phyloP scores from a whole-genome alignment of 169 alveolate species.

The Plasmodium falciparum region DNA sequence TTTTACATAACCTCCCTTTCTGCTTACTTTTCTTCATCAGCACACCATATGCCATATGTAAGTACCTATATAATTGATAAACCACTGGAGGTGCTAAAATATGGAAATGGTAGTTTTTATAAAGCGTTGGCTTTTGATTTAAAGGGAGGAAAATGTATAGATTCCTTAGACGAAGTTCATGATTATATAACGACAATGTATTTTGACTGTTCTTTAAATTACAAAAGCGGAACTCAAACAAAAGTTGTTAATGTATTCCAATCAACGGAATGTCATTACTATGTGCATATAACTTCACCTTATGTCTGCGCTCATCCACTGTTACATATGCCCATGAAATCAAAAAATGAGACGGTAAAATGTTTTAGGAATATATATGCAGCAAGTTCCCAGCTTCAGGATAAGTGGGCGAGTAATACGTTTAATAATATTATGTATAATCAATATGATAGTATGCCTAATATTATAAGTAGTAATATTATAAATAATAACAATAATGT shows the following conservation, averaged over 20 bases:
- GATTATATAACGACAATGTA: slow-evolving; percentile 65
- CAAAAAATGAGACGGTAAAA: slow-evolving; percentile 43
- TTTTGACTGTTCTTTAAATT: slow-evolving; percentile 70
- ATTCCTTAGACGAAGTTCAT: slow-evolving; percentile 44
- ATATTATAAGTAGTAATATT: neutral
- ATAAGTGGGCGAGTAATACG: neutral
- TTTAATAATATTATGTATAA: neutral
- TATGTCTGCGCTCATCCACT: slow-evolving; percentile 72
- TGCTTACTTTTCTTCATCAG: slow-evolving; percentile 14
- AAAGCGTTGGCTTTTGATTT: slow-evolving; percentile 71
- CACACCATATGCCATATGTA: slow-evolving; percentile 39
- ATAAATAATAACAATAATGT: neutral
- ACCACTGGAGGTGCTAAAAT: slow-evolving; percentile 64
- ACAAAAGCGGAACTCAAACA: slow-evolving; percentile 48
- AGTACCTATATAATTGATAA: slow-evolving; percentile 65
- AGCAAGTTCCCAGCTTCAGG: slow-evolving; percentile 53
- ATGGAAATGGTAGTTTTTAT: slow-evolving; percentile 41
- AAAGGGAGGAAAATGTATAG: slow-evolving; percentile 70
- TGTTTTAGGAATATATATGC: slow-evolving; percentile 68
- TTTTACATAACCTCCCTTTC: neutral
- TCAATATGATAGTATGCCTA: neutral
- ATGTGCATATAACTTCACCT: slow-evolving; percentile 69
- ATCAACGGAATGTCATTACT: slow-evolving; percentile 75
- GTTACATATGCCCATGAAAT: slow-evolving; percentile 25
- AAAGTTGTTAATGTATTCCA: slow-evolving; percentile 48